Evolutionary conservation across 2,329 filamentous ascomycete species (phyloP), one percentile per base, ranked within the genome.

Genomic region (Neopestalotiopsis clavispora): DNA sequence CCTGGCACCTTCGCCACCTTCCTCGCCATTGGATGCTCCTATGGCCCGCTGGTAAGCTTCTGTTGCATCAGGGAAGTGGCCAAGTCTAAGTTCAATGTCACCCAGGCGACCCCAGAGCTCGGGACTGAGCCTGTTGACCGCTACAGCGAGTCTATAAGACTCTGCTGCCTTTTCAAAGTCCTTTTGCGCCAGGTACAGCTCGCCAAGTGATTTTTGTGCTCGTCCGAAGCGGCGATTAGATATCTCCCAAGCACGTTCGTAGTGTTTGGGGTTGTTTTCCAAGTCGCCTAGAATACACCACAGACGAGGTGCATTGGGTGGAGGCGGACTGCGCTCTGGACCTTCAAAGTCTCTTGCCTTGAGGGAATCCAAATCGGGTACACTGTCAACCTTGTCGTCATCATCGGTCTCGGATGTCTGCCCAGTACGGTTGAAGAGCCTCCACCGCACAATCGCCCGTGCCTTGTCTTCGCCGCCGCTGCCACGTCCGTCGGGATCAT

Each of bases 221-320:
- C 96, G 89, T 0, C 94, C 91, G 77, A 94, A 99, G 14, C 95
- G 89, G 63, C 90, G 80, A 1, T 90, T 90, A 0, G 95, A 98
- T 0, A 97, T 88, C 23, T 91, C 89, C 96, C 96, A 99, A 0
- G 95, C 94, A 14, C 91, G 92, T 72, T 93, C 88, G 81, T 97
- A 99, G 82, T 95, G 89, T 10, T 82, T 79, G 0, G 91, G 86
- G 10, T 96, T 88, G 28, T 90, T 85, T 73, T 97, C 93, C 17
- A 99, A 86, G 74, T 99, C 96, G 20, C 95, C 96, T 1, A 99
- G 84, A 68, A 99, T 98, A 77, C 95, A 98, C 84, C 95, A 95
- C 4, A 98, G 83, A 0, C 96, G 89, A 0, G 96, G 92, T 1
- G 95, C 94, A 77, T 98, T 94, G 1, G 92, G 86, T 0, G 94